Conservation (phyloP, 371 early-diverging fungal genomes). For the Smittium culicis region DNA sequence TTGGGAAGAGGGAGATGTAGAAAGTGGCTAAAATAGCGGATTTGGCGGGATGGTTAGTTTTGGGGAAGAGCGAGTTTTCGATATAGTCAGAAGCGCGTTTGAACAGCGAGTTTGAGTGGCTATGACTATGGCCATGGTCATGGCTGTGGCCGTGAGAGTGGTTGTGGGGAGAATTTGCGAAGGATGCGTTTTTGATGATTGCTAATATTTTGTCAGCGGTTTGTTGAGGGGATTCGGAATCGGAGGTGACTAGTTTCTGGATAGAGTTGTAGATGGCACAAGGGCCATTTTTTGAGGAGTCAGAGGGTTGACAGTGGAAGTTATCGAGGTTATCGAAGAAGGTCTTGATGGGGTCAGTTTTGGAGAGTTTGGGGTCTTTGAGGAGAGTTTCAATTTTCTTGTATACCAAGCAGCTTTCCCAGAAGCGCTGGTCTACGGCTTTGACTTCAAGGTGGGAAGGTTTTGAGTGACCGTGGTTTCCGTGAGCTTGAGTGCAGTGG, state of each 20-base stretch:
- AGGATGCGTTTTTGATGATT: neutral
- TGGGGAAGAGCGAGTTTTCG: constrained; percentile 17
- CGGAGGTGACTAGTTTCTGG: neutral
- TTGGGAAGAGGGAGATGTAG: constrained; percentile 72
- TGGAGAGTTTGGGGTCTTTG: neutral
- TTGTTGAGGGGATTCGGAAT: neutral
- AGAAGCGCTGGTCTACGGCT: neutral
- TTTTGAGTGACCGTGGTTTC: neutral
- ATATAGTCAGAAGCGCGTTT: neutral
- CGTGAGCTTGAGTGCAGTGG: neutral
- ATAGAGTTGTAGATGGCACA: constrained; percentile 1
- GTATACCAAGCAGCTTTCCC: constrained; percentile 9
- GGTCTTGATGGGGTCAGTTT: neutral
- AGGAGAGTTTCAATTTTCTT: neutral
- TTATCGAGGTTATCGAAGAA: neutral
- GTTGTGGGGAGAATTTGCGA: neutral
- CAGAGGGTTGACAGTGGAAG: neutral
- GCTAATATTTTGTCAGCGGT: neutral
- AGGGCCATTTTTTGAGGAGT: neutral
- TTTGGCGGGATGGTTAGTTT: constrained; percentile 26
- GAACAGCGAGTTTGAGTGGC: too few relatives aligned
- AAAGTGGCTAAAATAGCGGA: constrained; percentile 63
- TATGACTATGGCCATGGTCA: neutral
- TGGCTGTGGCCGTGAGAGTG: constrained; percentile 3
- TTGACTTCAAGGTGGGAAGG: neutral